These are phyloP conservation scores for Petunia axillaris DNA, from an alignment of 257 asterid genomes.

Conservation along the genomic window DNA sequence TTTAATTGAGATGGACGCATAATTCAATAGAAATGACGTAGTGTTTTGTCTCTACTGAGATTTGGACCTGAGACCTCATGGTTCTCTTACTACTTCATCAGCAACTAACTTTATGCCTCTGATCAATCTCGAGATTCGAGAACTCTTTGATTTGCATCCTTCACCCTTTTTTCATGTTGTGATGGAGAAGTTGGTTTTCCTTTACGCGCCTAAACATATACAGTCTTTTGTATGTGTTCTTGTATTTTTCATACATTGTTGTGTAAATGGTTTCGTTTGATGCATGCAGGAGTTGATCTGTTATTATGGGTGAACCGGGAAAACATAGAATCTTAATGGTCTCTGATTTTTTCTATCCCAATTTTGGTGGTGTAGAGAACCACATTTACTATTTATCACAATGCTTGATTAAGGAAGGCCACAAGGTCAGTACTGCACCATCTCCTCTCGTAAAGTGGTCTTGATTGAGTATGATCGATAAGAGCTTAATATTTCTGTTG, in stretches of 20 bases:
- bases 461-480: neutral
- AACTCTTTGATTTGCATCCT: no score
- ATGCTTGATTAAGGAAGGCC: conserved; percentile 87
- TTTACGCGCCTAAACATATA: no score
- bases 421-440: conserved; percentile 55
- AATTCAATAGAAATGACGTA: no score
- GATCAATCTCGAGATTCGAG: no score
- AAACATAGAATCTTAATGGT: conserved; percentile 81
- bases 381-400: conserved; percentile 93
- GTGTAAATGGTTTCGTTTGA: neutral
- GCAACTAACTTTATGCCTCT: no score
- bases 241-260: neutral
- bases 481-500: neutral
- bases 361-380: conserved; percentile 95
- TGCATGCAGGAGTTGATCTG: conserved; percentile 2
- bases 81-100: no score
- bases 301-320: conserved; percentile 50
- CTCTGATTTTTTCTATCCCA: conserved; percentile 93
- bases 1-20: no score
- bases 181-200: no score
- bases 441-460: neutral
- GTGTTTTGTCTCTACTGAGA: no score
- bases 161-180: no score
- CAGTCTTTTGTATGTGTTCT: neutral
- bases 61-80: no score